A percentile compares a stretch with the other conserved stretches of the same genome.
These are phyloP conservation scores for Orychophragmus violaceus DNA, from an alignment of 345 rosid species.

Conservation along the genomic window DNA sequence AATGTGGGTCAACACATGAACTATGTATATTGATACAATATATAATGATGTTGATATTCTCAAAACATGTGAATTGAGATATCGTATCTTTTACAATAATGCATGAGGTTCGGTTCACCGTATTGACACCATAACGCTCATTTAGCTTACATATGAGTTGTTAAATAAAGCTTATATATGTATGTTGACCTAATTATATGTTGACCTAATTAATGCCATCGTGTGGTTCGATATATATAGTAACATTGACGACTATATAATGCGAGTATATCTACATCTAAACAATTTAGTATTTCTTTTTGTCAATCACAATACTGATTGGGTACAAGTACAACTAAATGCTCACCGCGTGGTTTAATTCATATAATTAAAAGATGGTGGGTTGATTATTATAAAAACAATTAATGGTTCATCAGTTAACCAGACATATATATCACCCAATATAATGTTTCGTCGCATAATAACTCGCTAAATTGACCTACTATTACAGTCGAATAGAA, in stretches of 20 bases:
- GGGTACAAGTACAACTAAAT: slow-evolving; percentile 18
- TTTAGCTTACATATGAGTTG: no score
- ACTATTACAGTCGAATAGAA: no score
- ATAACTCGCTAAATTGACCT: no score
- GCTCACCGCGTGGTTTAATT: neutral
- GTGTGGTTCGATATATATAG: neutral
- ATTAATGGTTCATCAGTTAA: neutral
- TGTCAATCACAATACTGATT: neutral
- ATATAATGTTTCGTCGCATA: neutral
- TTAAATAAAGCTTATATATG: no score
- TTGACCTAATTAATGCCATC: neutral
- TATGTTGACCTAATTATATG: no score
- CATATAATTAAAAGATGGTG: neutral
- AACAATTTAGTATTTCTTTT: neutral
- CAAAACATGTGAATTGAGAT: slow-evolving; percentile 15
- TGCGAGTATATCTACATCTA: neutral
- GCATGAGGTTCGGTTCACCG: slow-evolving; percentile 18
- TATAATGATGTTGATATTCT: neutral
- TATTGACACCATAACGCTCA: slow-evolving; percentile 13
- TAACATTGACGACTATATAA: slow-evolving; percentile 4
- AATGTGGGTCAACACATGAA: neutral
- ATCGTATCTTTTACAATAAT: slow-evolving; percentile 26
- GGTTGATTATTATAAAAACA: neutral
- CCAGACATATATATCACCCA: neutral
- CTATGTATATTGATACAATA: neutral